Evolutionary conservation across 345 rosid genomes (phyloP).

Genomic region (Rhodomyrtus tomentosa): DNA sequence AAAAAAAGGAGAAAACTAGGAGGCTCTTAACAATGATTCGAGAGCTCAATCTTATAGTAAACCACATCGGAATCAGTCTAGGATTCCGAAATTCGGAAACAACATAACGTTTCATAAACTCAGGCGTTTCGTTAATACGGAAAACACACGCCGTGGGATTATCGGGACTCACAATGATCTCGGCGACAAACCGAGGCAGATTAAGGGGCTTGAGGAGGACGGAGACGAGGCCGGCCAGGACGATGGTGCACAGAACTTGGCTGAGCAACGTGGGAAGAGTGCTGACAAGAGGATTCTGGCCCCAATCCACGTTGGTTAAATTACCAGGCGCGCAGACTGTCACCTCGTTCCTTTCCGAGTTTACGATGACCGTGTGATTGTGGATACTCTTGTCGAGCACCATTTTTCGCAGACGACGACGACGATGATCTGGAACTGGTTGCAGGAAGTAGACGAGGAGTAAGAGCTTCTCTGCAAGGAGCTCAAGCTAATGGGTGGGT

Average conservation of each 20-base stretch:
- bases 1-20: neutral
- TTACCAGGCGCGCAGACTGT: neutral
- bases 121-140: neutral
- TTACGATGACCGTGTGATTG: neutral
- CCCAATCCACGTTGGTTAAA: neutral
- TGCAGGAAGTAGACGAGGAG: neutral
- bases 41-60: neutral
- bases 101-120: neutral
- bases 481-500: neutral
- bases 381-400: fast-evolving
- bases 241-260: constrained; percentile 3
- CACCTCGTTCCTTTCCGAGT: neutral
- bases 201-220: constrained; percentile 14
- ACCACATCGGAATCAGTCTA: neutral
- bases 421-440: neutral
- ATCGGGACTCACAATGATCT: constrained; percentile 13
- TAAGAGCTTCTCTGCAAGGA: neutral
- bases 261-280: constrained; percentile 11
- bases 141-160: neutral
- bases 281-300: constrained; percentile 2
- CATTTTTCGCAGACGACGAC: neutral
- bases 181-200: constrained; percentile 14
- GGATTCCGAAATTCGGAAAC: neutral
- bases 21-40: neutral
- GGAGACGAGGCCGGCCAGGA: constrained; percentile 2